Evolutionary conservation across 2,329 filamentous ascomycete genomes (phyloP).

Genomic region (Colletotrichum echinochloae): DNA sequence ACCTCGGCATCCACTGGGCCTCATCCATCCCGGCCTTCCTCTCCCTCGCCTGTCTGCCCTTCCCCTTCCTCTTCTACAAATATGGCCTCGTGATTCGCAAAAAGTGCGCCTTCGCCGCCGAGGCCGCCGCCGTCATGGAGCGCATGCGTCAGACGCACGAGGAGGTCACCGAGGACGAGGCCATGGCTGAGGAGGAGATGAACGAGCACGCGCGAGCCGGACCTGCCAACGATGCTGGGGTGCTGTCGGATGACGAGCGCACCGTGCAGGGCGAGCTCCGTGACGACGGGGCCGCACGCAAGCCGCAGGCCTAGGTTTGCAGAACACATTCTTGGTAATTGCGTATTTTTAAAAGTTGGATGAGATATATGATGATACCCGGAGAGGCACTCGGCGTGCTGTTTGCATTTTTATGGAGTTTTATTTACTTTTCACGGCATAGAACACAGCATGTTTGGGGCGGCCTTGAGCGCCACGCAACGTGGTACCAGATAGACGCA

Average conservation of each 20-base stretch:
- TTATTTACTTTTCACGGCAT: neutral
- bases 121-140: conserved; percentile 70
- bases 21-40: conserved; percentile 80
- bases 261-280: conserved; percentile 26
- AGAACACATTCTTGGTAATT: neutral
- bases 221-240: conserved; percentile 14
- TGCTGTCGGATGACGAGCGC: conserved; percentile 39
- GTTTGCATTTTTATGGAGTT: conserved; percentile 36
- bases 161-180: conserved; percentile 35
- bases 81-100: conserved; percentile 68
- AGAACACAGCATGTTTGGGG: conserved; percentile 12
- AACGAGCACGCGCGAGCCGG: conserved; percentile 27
- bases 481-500: conserved; percentile 20
- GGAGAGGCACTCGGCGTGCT: conserved; percentile 14
- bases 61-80: conserved; percentile 81
- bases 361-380: conserved; percentile 36
- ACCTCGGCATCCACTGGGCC: conserved; percentile 81
- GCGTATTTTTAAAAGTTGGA: conserved; percentile 20
- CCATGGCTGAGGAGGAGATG: conserved; percentile 38
- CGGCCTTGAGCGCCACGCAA: conserved; percentile 9
- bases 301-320: neutral
- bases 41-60: conserved; percentile 76
- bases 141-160: conserved; percentile 51
- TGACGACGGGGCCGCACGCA: conserved; percentile 27
- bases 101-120: conserved; percentile 66